These are phyloP conservation scores for Incumbomyces lentus DNA, from an alignment of 2,329 filamentous ascomycete genomes.

Conservation along the genomic window DNA sequence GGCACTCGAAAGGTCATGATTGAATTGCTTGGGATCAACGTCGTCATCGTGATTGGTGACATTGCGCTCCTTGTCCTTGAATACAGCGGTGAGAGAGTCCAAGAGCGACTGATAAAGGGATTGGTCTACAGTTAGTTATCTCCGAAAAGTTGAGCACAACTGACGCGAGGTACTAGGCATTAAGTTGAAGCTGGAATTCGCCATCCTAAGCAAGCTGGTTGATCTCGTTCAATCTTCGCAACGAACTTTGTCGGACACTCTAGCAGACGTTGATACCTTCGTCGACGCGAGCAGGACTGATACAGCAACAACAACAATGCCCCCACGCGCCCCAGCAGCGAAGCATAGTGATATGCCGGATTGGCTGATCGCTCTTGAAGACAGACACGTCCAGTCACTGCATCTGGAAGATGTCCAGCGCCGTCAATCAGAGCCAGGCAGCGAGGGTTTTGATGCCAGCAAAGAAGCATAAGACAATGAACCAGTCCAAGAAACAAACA, in stretches of 20 bases:
- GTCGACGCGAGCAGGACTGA: slow-evolving; percentile 2
- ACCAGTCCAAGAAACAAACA: too few species aligned
- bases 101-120: slow-evolving; percentile 33
- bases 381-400: slow-evolving; percentile 1
- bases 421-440: too few species aligned
- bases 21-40: slow-evolving; percentile 44
- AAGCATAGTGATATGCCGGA: not conserved
- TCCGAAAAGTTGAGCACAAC: too few species aligned
- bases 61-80: slow-evolving; percentile 31
- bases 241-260: not conserved
- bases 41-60: slow-evolving; percentile 38
- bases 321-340: not conserved
- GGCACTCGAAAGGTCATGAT: slow-evolving; percentile 38
- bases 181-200: slow-evolving; percentile 45
- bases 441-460: too few species aligned
- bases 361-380: not conserved
- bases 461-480: too few species aligned
- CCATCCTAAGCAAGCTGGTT: slow-evolving; percentile 41
- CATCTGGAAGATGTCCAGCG: not conserved
- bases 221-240: slow-evolving; percentile 8
- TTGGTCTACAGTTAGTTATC: slow-evolving; percentile 23
- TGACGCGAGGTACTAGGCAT: slow-evolving; percentile 8
- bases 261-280: slow-evolving; percentile 8
- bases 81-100: slow-evolving; percentile 29
- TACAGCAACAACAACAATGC: not conserved